phyloP scores from a whole-genome alignment of 2,329 filamentous ascomycete species.

The Neonectria ditissima region DNA sequence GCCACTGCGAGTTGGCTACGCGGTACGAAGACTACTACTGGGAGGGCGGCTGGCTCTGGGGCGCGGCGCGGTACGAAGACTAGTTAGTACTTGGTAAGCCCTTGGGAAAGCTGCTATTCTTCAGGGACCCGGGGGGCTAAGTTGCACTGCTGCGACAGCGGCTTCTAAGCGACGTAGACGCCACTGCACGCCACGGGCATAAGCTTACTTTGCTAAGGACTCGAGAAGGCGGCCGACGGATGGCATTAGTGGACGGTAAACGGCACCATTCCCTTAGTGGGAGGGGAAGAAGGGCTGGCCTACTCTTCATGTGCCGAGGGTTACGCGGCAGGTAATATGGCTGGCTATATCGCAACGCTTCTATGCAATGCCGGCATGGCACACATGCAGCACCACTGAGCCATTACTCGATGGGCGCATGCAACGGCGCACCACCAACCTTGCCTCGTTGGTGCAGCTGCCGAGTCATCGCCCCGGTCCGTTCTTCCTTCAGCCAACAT shows the following conservation, averaged over 20 bases:
- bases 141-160: not conserved
- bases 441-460: not conserved
- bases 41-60: too few species aligned
- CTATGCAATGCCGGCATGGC: not conserved
- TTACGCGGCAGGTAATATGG: too few species aligned
- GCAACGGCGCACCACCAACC: not conserved
- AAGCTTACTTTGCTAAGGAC: conserved; percentile 3
- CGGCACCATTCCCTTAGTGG: not conserved
- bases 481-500: not conserved
- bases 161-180: not conserved
- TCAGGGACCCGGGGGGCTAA: not conserved
- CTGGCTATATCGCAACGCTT: too few species aligned
- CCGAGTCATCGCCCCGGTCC: conserved; percentile 10
- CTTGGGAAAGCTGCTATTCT: not conserved
- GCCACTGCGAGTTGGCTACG: too few species aligned
- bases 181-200: not conserved
- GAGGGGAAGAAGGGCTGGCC: not conserved
- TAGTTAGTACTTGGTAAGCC: too few species aligned
- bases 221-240: not conserved
- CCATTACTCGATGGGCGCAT: not conserved
- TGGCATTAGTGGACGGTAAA: not conserved
- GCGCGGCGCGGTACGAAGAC: too few species aligned
- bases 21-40: too few species aligned
- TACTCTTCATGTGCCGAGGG: not conserved
- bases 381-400: not conserved